Evolutionary conservation across 305 asterid genomes (phyloP).

Genomic region (Withania somnifera): DNA sequence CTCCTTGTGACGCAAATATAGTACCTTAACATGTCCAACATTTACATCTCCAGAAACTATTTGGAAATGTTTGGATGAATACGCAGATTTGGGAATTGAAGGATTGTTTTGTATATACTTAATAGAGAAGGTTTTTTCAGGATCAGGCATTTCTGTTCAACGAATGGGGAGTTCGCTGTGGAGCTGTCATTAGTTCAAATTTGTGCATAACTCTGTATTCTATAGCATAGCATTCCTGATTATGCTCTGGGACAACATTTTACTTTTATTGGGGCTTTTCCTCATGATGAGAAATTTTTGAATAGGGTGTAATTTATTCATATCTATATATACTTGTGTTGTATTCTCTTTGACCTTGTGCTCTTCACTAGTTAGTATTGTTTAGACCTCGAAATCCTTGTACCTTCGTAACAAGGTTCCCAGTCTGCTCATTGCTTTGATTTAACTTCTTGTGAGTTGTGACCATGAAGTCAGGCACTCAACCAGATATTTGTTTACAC

Average conservation of each 20-base stretch:
- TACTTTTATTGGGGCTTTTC: conserved; percentile 16
- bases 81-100: conserved; percentile 35
- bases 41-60: conserved; percentile 26
- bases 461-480: background rate
- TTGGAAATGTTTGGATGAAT: conserved; percentile 17
- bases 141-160: conserved; percentile 12
- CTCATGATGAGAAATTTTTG: conserved; percentile 32
- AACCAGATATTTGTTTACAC: background rate
- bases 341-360: background rate
- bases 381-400: background rate
- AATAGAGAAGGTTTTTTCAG: conserved; percentile 14
- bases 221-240: conserved; percentile 10
- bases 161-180: conserved; percentile 15
- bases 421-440: background rate
- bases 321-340: background rate
- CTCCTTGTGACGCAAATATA: conserved; percentile 18
- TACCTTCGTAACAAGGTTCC: background rate
- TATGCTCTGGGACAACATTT: conserved; percentile 15
- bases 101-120: conserved; percentile 31
- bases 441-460: background rate
- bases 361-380: background rate
- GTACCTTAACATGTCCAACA: conserved; percentile 18
- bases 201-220: conserved; percentile 7
- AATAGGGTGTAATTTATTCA: conserved; percentile 32
- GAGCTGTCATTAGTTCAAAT: background rate